These are phyloP conservation scores for Arctostaphylos glauca DNA, from an alignment of 148 eudicot species.

Conservation along the genomic window DNA sequence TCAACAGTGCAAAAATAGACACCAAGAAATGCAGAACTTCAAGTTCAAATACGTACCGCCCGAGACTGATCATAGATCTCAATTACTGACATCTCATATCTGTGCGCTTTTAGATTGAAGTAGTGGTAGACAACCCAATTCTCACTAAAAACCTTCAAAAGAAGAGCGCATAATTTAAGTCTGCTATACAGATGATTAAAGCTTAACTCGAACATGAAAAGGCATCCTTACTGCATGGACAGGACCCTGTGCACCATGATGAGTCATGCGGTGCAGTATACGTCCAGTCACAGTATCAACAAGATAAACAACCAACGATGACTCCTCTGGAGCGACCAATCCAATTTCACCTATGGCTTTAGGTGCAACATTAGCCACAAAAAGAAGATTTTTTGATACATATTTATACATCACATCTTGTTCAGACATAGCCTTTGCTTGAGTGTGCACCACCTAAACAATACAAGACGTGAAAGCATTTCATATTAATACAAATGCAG, in stretches of 20 bases:
- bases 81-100: constrained; percentile 98
- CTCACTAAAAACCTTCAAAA: constrained; percentile 89
- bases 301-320: constrained; percentile 80
- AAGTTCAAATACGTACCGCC: constrained; percentile 59
- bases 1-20: neutral
- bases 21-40: constrained; percentile 11
- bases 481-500: neutral
- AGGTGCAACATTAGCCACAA: constrained; percentile 86
- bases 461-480: neutral
- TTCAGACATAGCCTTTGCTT: constrained; percentile 79
- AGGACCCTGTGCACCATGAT: constrained; percentile 96
- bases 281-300: constrained; percentile 95
- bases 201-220: constrained; percentile 5
- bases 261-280: constrained; percentile 84
- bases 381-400: constrained; percentile 77
- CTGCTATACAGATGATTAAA: neutral
- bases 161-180: constrained; percentile 11
- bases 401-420: constrained; percentile 96
- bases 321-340: constrained; percentile 86
- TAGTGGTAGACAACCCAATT: constrained; percentile 99
- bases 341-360: constrained; percentile 86
- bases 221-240: constrained; percentile 79
- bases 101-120: constrained; percentile 92
- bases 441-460: constrained; percentile 91
- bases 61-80: constrained; percentile 97